phyloP scores from a whole-genome alignment of 73 alveolate species.

The Tetrahymena borealis region DNA sequence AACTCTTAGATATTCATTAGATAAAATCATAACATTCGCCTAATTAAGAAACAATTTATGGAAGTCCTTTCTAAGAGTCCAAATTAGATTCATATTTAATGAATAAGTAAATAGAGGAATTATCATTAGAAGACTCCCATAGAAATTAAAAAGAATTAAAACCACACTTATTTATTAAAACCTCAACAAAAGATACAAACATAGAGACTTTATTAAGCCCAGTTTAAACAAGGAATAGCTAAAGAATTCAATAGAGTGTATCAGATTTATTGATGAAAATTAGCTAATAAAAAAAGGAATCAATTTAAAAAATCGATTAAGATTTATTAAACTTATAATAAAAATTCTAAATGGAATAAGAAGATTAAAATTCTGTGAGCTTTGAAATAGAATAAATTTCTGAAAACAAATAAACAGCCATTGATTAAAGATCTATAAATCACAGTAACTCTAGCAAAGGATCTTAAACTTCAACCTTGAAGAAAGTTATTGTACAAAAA shows the following conservation, averaged over 20 bases:
- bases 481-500: neutral
- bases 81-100: too few species aligned
- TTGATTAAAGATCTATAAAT: neutral
- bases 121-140: too few species aligned
- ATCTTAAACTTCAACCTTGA: neutral
- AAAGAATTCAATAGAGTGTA: neutral
- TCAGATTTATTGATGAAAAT: neutral
- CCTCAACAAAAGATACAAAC: neutral
- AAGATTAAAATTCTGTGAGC: neutral
- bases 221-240: neutral
- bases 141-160: neutral
- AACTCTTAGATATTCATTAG: too few species aligned
- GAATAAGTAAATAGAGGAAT: too few species aligned
- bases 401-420: neutral
- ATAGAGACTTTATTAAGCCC: neutral
- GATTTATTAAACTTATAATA: too few species aligned
- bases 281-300: neutral
- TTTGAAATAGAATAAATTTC: neutral
- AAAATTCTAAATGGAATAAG: neutral
- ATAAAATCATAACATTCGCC: too few species aligned
- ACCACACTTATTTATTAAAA: too few species aligned
- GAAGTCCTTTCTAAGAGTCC: too few species aligned
- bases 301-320: too few species aligned
- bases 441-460: neutral
- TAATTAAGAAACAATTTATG: too few species aligned